phyloP scores from a whole-genome alignment of 306 rosid genomes.

The Canavalia ensiformis region DNA sequence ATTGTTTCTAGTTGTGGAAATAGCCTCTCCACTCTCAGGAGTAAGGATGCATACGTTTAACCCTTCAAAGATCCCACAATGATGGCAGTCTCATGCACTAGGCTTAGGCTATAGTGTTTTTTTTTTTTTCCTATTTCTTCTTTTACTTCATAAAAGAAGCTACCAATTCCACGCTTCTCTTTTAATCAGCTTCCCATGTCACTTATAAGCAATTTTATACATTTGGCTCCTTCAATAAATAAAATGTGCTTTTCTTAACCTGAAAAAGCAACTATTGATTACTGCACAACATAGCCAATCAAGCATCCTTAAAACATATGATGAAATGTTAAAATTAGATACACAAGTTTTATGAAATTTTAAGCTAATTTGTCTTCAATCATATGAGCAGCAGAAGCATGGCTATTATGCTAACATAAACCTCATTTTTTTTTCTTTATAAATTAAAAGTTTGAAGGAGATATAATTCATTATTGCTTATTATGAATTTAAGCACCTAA shows the following conservation, averaged over 20 bases:
- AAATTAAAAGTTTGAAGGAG: background rate
- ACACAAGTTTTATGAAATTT: slow-evolving; percentile 6
- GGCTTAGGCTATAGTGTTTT: background rate
- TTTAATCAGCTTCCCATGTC: background rate
- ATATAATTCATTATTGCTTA: background rate
- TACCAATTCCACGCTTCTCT: slow-evolving; percentile 11
- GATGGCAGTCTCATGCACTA: background rate
- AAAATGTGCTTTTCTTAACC: background rate
- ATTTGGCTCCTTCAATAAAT: slow-evolving; percentile 4
- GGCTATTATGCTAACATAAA: slow-evolving; percentile 5
- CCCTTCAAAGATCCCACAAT: background rate
- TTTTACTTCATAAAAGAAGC: slow-evolving; percentile 22
- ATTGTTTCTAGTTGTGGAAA: slow-evolving; percentile 27
- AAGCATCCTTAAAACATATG: slow-evolving; percentile 33
- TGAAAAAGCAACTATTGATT: slow-evolving; percentile 1
- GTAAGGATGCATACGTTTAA: background rate
- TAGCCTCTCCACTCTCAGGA: background rate
- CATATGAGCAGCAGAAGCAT: slow-evolving; percentile 16
- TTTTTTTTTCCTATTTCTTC: background rate
- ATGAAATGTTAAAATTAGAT: background rate
- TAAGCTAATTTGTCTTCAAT: slow-evolving; percentile 2
- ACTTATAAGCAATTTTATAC: background rate
- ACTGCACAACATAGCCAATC: background rate
- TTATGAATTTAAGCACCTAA: slow-evolving; percentile 22
- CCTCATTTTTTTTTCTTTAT: background rate